A percentile compares a stretch with the other conserved stretches of the same genome.
phyloP scores from a whole-genome alignment of 2,329 filamentous ascomycete species.

The Aspergillus transmontanensis region DNA sequence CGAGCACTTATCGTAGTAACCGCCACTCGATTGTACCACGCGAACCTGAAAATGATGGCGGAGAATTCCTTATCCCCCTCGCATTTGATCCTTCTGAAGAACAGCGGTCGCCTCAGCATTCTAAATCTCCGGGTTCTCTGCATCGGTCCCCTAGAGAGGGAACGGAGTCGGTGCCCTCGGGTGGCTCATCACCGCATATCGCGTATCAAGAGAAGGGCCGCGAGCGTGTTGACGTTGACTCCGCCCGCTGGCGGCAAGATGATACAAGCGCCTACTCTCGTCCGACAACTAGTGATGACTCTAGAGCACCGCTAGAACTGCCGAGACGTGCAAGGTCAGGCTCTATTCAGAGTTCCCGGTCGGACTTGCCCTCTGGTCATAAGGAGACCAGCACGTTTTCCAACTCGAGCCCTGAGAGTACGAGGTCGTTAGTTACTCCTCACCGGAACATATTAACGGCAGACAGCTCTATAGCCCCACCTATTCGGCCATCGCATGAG shows the following conservation, averaged over 20 bases:
- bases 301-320: slow-evolving; percentile 81
- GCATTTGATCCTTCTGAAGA: slow-evolving; percentile 71
- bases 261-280: slow-evolving; percentile 21
- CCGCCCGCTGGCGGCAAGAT: slow-evolving; percentile 32
- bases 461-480: slow-evolving; percentile 31
- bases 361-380: slow-evolving; percentile 40
- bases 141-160: slow-evolving; percentile 29
- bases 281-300: slow-evolving; percentile 55
- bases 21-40: slow-evolving; percentile 70
- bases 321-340: slow-evolving; percentile 62
- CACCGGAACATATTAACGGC: slow-evolving; percentile 36
- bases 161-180: slow-evolving; percentile 39
- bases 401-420: slow-evolving; percentile 35
- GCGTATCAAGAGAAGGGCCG: slow-evolving; percentile 85
- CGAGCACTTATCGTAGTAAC: slow-evolving; percentile 76
- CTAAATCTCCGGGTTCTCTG: slow-evolving; percentile 33
- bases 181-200: slow-evolving; percentile 76
- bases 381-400: slow-evolving; percentile 45
- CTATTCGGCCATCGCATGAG: slow-evolving; percentile 61
- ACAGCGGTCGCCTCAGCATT: slow-evolving; percentile 47
- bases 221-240: slow-evolving; percentile 55
- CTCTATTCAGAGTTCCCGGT: slow-evolving; percentile 51
- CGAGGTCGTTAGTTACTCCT: slow-evolving; percentile 24
- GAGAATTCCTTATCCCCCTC: slow-evolving; percentile 76
- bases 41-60: slow-evolving; percentile 56